A percentile compares a stretch with the other conserved stretches of the same genome.
Evolutionary conservation across 768 basidiomycete species (phyloP).

Genomic region (Mycena galericulata): DNA sequence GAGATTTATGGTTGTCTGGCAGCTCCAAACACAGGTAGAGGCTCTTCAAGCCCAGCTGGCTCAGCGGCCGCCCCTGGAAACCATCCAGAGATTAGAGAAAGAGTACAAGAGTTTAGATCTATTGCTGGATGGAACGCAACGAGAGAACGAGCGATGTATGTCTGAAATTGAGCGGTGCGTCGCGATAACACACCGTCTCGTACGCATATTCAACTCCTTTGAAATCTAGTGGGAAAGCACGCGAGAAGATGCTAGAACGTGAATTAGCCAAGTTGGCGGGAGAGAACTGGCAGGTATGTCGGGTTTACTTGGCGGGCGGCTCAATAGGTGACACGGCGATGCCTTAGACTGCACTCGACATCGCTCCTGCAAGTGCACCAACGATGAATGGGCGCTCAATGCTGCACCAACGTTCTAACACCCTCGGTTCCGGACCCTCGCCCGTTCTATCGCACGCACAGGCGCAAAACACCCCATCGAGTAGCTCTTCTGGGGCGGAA

Average conservation of each 20-base stretch:
- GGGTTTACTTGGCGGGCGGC: not conserved
- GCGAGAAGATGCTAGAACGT: conserved; percentile 83
- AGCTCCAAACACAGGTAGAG: conserved; percentile 76
- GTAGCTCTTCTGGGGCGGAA: not conserved
- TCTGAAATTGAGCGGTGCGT: conserved; percentile 78
- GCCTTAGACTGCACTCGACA: conserved; percentile 23
- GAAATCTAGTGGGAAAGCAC: conserved; percentile 62
- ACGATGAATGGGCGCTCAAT: conserved; percentile 23
- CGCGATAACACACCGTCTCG: not conserved
- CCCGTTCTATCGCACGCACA: conserved; percentile 31
- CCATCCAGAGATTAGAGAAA: conserved; percentile 72
- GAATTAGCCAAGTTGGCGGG: conserved; percentile 79
- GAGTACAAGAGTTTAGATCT: conserved; percentile 84
- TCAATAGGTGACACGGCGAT: not conserved
- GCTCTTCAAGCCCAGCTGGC: conserved; percentile 74
- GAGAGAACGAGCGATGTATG: conserved; percentile 91
- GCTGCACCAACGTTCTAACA: conserved; percentile 50
- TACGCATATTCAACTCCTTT: not conserved
- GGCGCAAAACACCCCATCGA: conserved; percentile 16
- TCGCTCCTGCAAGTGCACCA: conserved; percentile 22
- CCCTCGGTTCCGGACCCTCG: conserved; percentile 42
- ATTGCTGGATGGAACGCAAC: conserved; percentile 81
- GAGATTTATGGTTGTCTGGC: not conserved
- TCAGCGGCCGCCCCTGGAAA: conserved; percentile 75
- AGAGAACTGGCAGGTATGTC: conserved; percentile 83